Evolutionary conservation across 2,329 filamentous ascomycete species (phyloP).

Genomic region (Cladobotryum mycophilum): DNA sequence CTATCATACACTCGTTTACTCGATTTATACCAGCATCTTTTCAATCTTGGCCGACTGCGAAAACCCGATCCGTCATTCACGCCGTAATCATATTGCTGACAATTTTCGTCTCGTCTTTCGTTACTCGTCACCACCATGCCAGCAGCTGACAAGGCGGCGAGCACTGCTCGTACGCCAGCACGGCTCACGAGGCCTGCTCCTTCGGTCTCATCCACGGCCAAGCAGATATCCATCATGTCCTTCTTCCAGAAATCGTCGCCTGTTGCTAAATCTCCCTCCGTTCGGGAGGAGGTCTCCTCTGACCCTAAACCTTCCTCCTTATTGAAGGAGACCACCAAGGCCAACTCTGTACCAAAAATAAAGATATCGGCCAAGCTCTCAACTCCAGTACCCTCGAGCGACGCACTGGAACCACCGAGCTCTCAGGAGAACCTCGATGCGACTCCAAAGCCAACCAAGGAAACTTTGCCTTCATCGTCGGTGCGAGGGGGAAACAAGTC

Average conservation of each 20-base stretch:
- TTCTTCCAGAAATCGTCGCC: constrained; percentile 40
- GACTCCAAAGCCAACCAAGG: background rate
- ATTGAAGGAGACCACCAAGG: constrained; percentile 36
- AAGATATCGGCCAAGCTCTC: constrained; percentile 40
- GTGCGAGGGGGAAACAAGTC: background rate
- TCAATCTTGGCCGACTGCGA: too few species aligned
- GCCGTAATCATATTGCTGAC: background rate
- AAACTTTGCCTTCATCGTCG: background rate
- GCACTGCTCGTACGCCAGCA: constrained; percentile 28
- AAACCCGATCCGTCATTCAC: too few species aligned
- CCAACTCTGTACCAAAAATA: constrained; percentile 37
- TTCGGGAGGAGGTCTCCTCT: constrained; percentile 27
- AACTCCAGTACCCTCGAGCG: constrained; percentile 77
- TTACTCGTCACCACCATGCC: constrained; percentile 19
- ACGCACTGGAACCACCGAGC: constrained; percentile 60
- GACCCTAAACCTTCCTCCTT: constrained; percentile 27
- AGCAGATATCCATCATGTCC: constrained; percentile 38
- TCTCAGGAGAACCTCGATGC: constrained; percentile 60
- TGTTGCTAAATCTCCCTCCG: constrained; percentile 26
- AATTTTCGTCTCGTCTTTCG: background rate
- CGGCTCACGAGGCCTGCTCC: constrained; percentile 24
- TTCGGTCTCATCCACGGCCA: constrained; percentile 26
- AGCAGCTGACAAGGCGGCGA: constrained; percentile 21
- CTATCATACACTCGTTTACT: too few species aligned
- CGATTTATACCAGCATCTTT: too few species aligned